These are phyloP conservation scores for Suillus brevipes DNA, from an alignment of 768 basidiomycete species.

Conservation along the genomic window DNA sequence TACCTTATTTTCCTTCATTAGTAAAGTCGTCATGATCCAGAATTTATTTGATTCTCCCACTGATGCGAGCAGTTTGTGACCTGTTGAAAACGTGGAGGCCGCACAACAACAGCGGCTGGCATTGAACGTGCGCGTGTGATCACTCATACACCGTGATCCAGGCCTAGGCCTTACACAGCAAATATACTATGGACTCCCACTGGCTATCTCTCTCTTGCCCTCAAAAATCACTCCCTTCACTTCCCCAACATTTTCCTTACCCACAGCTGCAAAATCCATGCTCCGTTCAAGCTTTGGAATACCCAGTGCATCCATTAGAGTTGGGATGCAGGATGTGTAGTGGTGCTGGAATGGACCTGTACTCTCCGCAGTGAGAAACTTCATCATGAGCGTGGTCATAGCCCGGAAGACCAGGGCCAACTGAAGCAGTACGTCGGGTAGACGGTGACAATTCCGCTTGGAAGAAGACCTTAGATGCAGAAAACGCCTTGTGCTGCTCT, in stretches of 20 bases:
- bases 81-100: neutral
- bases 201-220: conserved; percentile 12
- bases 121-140: neutral
- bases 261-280: conserved; percentile 26
- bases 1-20: neutral
- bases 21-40: neutral
- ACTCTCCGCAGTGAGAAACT: neutral
- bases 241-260: conserved; percentile 19
- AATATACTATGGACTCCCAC: neutral
- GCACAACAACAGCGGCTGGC: neutral
- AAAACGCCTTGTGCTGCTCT: conserved; percentile 75
- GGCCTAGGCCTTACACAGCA: neutral
- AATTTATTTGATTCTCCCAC: neutral
- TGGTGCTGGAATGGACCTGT: neutral
- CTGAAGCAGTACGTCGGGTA: conserved; percentile 21
- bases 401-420: conserved; percentile 22
- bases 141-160: neutral
- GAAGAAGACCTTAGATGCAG: conserved; percentile 74
- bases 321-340: neutral
- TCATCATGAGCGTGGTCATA: conserved; percentile 8
- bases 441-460: conserved; percentile 50
- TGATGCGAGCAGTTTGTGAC: neutral
- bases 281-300: conserved; percentile 38
- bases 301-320: conserved; percentile 59
- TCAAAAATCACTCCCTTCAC: conserved; percentile 32